Percentiles rank a stretch among this genome's conserved stretches.
These are phyloP conservation scores for Plantago coronopus DNA, from an alignment of 305 asterid genomes.

Conservation along the genomic window DNA sequence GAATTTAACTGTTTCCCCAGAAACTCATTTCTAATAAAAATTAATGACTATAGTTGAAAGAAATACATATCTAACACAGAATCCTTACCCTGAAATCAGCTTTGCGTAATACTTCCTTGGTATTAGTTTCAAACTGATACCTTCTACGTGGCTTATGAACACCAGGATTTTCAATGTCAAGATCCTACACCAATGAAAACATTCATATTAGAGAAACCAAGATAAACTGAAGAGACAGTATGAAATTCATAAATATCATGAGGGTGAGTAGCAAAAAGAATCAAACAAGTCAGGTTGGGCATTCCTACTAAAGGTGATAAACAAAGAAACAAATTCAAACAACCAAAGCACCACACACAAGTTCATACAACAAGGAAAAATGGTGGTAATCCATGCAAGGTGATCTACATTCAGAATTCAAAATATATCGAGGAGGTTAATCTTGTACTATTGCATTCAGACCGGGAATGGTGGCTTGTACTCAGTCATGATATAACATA, in stretches of 20 bases:
- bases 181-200: constrained; percentile 50
- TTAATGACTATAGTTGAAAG: not conserved
- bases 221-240: constrained; percentile 12
- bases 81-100: constrained; percentile 88
- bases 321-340: constrained; percentile 15
- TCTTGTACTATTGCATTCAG: no score
- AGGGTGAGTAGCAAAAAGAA: constrained; percentile 11
- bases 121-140: constrained; percentile 58
- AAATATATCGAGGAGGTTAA: constrained; percentile 6
- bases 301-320: not conserved
- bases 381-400: not conserved
- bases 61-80: constrained; percentile 3
- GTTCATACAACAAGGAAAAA: not conserved
- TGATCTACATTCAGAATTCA: not conserved
- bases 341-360: constrained; percentile 2
- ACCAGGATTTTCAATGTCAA: constrained; percentile 68
- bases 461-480: no score
- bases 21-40: constrained; percentile 5
- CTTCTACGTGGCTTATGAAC: constrained; percentile 52
- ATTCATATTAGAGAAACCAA: constrained; percentile 19
- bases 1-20: not conserved
- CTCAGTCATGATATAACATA: no score
- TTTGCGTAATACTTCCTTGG: constrained; percentile 61
- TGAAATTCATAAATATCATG: constrained; percentile 12
- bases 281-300: constrained; percentile 10